Percentiles rank a stretch among this genome's conserved stretches.
phyloP scores from a whole-genome alignment of 1,284 basidiomycete genomes.

The Trichosporon faecale region DNA sequence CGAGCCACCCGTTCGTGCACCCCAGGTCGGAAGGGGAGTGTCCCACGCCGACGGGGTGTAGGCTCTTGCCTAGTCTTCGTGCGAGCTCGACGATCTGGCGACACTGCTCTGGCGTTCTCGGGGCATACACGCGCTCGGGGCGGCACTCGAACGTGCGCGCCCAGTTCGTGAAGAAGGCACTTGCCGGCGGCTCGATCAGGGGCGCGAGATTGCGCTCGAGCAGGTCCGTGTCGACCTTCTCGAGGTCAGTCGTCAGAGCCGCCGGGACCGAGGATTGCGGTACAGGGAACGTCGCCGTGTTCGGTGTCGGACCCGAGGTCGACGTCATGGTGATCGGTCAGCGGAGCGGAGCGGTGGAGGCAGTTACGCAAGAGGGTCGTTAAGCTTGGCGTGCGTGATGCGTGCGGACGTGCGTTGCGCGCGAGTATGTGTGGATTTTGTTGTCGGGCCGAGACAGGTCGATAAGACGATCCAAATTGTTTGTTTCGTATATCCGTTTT shows the following conservation, averaged over 20 bases:
- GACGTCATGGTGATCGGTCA: neutral
- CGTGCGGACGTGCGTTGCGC: no score
- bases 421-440: neutral
- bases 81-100: constrained; percentile 79
- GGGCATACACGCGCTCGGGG: constrained; percentile 65
- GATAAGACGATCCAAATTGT: neutral
- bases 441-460: neutral
- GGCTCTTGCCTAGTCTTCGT: constrained; percentile 63
- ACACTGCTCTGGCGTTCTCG: constrained; percentile 69
- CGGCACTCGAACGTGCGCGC: constrained; percentile 55
- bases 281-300: neutral
- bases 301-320: neutral
- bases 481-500: neutral
- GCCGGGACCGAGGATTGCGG: neutral
- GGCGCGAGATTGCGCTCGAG: neutral
- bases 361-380: neutral
- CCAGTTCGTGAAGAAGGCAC: constrained; percentile 56
- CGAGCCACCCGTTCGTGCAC: constrained; percentile 78
- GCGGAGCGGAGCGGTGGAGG: neutral
- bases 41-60: constrained; percentile 83
- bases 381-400: neutral
- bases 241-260: constrained; percentile 10
- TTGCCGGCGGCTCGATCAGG: neutral
- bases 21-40: constrained; percentile 91
- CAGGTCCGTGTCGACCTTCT: neutral